phyloP scores from a whole-genome alignment of 495 filamentous ascomycete genomes.

The Penicillium argentinense region DNA sequence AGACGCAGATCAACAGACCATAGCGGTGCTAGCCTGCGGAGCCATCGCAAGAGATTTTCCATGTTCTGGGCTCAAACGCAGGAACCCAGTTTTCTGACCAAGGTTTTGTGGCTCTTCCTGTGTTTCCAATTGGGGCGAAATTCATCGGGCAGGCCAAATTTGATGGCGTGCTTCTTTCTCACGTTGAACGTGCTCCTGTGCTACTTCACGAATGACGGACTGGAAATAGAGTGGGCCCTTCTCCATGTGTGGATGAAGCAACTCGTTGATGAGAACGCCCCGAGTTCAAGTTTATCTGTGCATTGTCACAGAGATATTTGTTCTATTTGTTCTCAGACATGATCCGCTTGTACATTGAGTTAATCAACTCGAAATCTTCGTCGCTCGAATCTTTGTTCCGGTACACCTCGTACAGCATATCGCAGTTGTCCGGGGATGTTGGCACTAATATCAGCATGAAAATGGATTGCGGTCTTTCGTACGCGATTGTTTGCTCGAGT shows the following conservation, averaged over 20 bases:
- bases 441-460: conserved; percentile 48
- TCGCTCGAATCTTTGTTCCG: conserved; percentile 36
- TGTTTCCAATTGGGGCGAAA: too few species aligned
- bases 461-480: conserved; percentile 39
- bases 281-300: conserved; percentile 3
- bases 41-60: too few species aligned
- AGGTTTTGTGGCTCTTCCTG: too few species aligned
- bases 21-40: too few species aligned
- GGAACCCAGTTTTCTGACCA: too few species aligned
- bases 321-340: conserved; percentile 5
- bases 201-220: conserved; percentile 36
- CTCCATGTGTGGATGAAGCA: conserved; percentile 44
- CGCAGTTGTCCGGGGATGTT: conserved; percentile 27
- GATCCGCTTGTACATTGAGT: conserved; percentile 5
- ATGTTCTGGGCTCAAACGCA: too few species aligned
- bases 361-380: conserved; percentile 5
- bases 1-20: too few species aligned
- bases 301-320: conserved; percentile 2
- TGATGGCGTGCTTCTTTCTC: conserved; percentile 41
- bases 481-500: not conserved
- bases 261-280: conserved; percentile 31
- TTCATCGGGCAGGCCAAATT: conserved; percentile 53
- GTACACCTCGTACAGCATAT: conserved; percentile 49
- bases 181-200: conserved; percentile 34
- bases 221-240: conserved; percentile 49